A percentile compares a stretch with the other conserved stretches of the same genome.
phyloP scores from a whole-genome alignment of 2,329 filamentous ascomycete species.

The Colletotrichum sp. region DNA sequence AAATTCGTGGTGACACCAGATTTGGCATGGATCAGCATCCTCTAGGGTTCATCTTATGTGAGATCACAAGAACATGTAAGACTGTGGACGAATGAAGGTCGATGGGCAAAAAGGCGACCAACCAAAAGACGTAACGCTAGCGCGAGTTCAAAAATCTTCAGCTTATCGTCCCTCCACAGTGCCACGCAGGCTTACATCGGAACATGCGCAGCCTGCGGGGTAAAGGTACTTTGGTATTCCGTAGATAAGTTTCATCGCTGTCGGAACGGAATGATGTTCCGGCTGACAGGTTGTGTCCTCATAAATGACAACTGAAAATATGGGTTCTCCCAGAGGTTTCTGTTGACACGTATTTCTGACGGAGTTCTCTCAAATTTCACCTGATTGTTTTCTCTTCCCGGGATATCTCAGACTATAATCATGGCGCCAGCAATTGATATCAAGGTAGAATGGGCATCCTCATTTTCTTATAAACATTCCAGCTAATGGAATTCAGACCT shows the following conservation, averaged over 20 bases:
- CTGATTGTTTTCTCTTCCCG: background rate
- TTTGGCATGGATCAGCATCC: background rate
- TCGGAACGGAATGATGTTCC: background rate
- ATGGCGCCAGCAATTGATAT: background rate
- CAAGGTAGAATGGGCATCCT: background rate
- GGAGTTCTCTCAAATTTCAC: fast-evolving
- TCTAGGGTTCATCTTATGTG: background rate
- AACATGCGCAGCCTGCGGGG: background rate
- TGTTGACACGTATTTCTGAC: background rate
- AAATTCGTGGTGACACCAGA: background rate
- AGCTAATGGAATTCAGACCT: background rate
- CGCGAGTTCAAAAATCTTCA: background rate
- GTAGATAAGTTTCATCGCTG: background rate
- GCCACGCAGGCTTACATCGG: background rate
- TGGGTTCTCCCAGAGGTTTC: background rate
- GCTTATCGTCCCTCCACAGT: background rate
- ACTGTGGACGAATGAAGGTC: background rate
- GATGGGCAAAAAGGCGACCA: background rate
- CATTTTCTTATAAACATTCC: fast-evolving
- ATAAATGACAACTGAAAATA: background rate
- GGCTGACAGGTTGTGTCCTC: background rate
- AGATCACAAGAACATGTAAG: background rate
- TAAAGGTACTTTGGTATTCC: background rate
- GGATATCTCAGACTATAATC: fast-evolving
- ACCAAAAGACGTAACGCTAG: background rate